Percentiles rank a stretch among this genome's conserved stretches.
phyloP scores from a whole-genome alignment of 345 rosid species.

The Lenwebbia sp. region DNA sequence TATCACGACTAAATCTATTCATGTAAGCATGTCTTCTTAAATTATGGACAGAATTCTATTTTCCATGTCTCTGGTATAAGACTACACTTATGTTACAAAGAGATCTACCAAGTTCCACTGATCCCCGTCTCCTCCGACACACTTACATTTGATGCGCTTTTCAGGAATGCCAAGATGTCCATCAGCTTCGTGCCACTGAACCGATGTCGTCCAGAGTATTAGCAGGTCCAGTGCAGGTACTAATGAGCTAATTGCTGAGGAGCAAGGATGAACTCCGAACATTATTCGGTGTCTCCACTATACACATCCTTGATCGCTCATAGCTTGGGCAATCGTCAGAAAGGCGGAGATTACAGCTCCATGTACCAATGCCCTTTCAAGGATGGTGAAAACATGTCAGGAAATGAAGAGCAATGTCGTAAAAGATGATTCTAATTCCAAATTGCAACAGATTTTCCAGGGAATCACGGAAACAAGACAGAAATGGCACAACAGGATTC shows the following conservation, averaged over 20 bases:
- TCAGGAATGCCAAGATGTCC: background rate
- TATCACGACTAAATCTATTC: background rate
- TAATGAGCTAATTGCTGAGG: background rate
- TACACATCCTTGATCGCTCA: constrained; percentile 98
- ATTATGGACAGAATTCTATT: background rate
- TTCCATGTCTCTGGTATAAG: background rate
- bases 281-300: constrained; percentile 4
- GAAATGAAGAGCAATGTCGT: background rate
- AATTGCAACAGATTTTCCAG: background rate
- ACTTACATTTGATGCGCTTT: background rate
- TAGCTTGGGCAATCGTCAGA: constrained; percentile 90
- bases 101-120: background rate
- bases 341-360: constrained; percentile 91
- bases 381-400: background rate
- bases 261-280: background rate
- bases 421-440: background rate
- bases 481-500: background rate
- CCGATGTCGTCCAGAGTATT: background rate
- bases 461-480: background rate
- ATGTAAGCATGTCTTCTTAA: background rate
- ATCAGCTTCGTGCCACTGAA: background rate
- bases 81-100: background rate
- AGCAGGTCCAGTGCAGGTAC: background rate
- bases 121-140: background rate
- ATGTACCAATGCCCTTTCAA: constrained; percentile 68